Evolutionary conservation across 2,329 filamentous ascomycete genomes (phyloP), one percentile per base, ranked within the genome.

Genomic region (Fusarium sp.): DNA sequence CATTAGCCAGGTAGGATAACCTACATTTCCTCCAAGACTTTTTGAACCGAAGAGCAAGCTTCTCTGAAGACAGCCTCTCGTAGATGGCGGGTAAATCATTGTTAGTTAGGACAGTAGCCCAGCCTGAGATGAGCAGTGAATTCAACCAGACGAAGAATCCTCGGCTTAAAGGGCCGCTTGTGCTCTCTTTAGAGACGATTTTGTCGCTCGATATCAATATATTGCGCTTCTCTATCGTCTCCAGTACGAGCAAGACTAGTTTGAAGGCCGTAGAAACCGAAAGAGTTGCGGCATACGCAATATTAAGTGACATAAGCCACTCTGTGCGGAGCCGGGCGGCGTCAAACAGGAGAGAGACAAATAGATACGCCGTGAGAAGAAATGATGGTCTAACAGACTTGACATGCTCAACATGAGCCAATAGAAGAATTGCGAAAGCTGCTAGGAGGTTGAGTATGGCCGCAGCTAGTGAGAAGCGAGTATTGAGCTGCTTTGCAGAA

Each of bases 41-140:
- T 0, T 35, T 58, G n/a, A 78, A 74, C 6, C 64, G 43, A 7
- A 66, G 43, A 2, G 69, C 63, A 29, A 78, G 72, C 11, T 69
- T 72, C n/a, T 70, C 69, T 0, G 76, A 78, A 0, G 66, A 73
- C 2, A 78, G 46, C 21, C 74, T 74, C 33, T 78, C 74, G 10
- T 76, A 72, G 11, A 77, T 76, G 2, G 55, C 25, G 4, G 77
- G 77, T 5, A 78, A 54, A 6, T 73, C 73, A 29, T 71, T 67
- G 17, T 70, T 71, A 2, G 71, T 75, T 14, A 78, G 41, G 9
- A 68, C 61, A 9, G 78, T 82, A 6, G 74, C 79, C 74, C 81
- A 86, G 1, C 85, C 85, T 17, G 76, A 74, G 25, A 78, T 78
- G 40, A 89, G 82, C 9, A 88, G 71, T 4, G 80, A 78, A 35